phyloP scores from a whole-genome alignment of 768 basidiomycete species.

The Lentinula sp. region DNA sequence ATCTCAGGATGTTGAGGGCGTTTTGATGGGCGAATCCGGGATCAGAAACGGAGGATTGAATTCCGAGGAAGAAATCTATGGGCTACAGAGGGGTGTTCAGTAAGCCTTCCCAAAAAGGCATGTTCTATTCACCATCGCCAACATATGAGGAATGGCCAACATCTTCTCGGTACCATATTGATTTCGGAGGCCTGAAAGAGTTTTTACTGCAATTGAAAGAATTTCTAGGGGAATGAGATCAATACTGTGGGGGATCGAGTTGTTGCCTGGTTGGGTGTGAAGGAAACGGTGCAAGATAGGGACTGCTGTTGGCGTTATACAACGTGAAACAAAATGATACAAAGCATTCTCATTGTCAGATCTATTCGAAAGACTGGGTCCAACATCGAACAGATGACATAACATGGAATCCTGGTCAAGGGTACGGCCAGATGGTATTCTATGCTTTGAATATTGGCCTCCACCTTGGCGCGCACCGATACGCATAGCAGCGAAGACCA shows the following conservation, averaged over 20 bases:
- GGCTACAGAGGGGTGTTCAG: conserved; percentile 30
- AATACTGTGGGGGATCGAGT: neutral
- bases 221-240: neutral
- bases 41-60: conserved; percentile 18
- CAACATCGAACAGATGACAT: conserved; percentile 35
- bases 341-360: conserved; percentile 14
- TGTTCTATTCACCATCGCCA: conserved; percentile 36
- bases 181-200: conserved; percentile 8
- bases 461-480: conserved; percentile 22
- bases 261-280: conserved; percentile 6
- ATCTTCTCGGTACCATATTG: conserved; percentile 16
- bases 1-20: conserved; percentile 14
- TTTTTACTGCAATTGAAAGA: conserved; percentile 10
- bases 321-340: conserved; percentile 31
- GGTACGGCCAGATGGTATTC: conserved; percentile 30
- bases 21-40: neutral
- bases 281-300: conserved; percentile 7
- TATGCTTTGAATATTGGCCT: neutral
- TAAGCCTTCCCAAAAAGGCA: conserved; percentile 13
- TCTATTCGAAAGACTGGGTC: conserved; percentile 20
- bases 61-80: conserved; percentile 43
- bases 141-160: conserved; percentile 31
- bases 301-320: conserved; percentile 17
- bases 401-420: conserved; percentile 46
- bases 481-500: conserved; percentile 27